Base-by-base conservation (phyloP, 129 eudicot species). In the Arctium lappa region DNA sequence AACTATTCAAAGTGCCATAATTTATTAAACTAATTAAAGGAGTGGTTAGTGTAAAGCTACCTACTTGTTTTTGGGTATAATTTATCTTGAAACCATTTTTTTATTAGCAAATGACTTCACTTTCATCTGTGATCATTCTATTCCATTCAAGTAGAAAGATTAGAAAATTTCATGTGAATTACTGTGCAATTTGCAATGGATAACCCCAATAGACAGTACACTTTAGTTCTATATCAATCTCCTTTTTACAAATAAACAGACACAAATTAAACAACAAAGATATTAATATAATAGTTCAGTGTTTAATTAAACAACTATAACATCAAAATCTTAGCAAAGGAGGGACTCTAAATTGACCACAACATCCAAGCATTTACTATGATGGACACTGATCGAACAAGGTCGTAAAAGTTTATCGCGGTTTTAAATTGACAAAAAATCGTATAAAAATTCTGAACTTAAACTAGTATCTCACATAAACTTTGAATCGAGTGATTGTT, bases 1-100 rank as follows among this genome's bases (percentile, higher is more conserved):
- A 79, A 79, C 75, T 79, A 68, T 68, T 79, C 82, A 69, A 70
- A 44, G 83, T 79, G 82, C 42, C 46, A 40, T 40, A 15, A 79
- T 70, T 71, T 30, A n/a, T 69, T 80, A 33, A 18, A 71, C 30
- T 66, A 78, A 33, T 1, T 33, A 33, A 78, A 38, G 74, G 82
- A 78, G 82, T 78, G 74, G 82, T 78, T 78, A 66, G 74, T 66
- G 82, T 66, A 78, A 78, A 78, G 74, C 40, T 78, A 78, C 68
- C 68, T 60, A 60, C 29, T 60, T 60, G 68, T 60, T 60, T 16
- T n/a, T 0, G 1, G 8, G 68, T 16, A 60, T 60, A 60, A 60
- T 65, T 36, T 78, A 63, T 63, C 39, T 5, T 36, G 34, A 76
- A 8, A 1, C 34, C 80, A 63, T n/a, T 6, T 76, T 62, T 62